phyloP scores from a whole-genome alignment of 306 rosid genomes.

The Mimosa pudica region DNA sequence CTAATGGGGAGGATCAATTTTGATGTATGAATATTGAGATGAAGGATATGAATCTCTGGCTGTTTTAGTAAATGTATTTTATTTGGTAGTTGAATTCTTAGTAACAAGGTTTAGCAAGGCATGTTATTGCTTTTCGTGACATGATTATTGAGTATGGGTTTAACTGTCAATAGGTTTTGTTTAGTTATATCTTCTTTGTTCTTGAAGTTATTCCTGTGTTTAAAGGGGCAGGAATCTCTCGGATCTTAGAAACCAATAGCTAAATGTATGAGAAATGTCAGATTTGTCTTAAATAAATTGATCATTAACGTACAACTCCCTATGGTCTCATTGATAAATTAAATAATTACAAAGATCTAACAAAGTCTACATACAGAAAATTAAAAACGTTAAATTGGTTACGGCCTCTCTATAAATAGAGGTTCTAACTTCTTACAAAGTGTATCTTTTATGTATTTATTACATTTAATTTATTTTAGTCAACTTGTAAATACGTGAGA shows the following conservation, averaged over 20 bases:
- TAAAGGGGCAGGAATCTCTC: background rate
- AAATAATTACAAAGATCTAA: too few species aligned
- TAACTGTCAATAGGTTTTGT: background rate
- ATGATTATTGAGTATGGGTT: background rate
- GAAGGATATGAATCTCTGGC: constrained; percentile 26
- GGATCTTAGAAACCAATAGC: background rate
- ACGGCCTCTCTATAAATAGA: too few species aligned
- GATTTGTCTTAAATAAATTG: too few species aligned
- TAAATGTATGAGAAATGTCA: background rate
- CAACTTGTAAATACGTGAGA: too few species aligned
- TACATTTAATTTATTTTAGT: too few species aligned
- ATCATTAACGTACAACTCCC: too few species aligned
- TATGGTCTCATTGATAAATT: too few species aligned
- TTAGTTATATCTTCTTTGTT: background rate
- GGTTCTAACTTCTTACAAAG: too few species aligned
- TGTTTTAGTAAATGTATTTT: constrained; percentile 34
- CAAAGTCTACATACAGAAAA: too few species aligned
- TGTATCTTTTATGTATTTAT: too few species aligned
- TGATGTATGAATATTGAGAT: constrained; percentile 35
- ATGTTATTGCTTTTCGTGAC: constrained; percentile 1
- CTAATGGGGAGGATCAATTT: constrained; percentile 39
- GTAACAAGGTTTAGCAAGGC: constrained; percentile 6
- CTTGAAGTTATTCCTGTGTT: background rate
- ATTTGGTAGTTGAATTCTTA: constrained; percentile 4
- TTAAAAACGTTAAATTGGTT: too few species aligned